phyloP scores from a whole-genome alignment of 192 early-diverging fungal genomes.

The Coemansia sp. region DNA sequence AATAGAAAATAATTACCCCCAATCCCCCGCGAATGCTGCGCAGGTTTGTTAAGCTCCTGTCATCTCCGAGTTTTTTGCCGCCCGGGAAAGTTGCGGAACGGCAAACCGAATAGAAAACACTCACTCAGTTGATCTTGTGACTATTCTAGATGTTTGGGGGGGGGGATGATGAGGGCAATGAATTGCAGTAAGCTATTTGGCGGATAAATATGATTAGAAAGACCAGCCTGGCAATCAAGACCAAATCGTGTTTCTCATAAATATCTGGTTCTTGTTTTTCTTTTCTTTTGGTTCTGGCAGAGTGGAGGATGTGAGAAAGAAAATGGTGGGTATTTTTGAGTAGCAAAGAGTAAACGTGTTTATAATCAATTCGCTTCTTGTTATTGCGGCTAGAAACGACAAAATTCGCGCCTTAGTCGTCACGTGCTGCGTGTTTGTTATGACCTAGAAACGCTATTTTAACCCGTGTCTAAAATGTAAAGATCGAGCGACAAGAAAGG shows the following conservation, averaged over 20 bases:
- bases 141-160: neutral
- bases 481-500: neutral
- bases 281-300: neutral
- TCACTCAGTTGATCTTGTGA: neutral
- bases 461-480: neutral
- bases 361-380: neutral
- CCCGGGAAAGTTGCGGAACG: too few species aligned
- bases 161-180: neutral
- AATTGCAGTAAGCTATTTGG: neutral
- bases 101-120: neutral
- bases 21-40: neutral
- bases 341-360: neutral
- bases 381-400: neutral
- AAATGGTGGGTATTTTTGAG: neutral
- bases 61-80: neutral
- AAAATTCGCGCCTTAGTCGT: constrained; percentile 2
- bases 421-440: neutral
- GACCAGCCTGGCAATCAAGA: neutral
- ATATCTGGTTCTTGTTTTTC: neutral
- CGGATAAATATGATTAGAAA: neutral
- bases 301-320: neutral
- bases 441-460: neutral
- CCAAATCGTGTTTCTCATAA: neutral
- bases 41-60: neutral
- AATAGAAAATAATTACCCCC: neutral